A percentile compares a stretch with the other conserved stretches of the same genome.
These are phyloP conservation scores for Cardamine chenopodiifolia DNA, from an alignment of 345 rosid genomes.

Conservation along the genomic window DNA sequence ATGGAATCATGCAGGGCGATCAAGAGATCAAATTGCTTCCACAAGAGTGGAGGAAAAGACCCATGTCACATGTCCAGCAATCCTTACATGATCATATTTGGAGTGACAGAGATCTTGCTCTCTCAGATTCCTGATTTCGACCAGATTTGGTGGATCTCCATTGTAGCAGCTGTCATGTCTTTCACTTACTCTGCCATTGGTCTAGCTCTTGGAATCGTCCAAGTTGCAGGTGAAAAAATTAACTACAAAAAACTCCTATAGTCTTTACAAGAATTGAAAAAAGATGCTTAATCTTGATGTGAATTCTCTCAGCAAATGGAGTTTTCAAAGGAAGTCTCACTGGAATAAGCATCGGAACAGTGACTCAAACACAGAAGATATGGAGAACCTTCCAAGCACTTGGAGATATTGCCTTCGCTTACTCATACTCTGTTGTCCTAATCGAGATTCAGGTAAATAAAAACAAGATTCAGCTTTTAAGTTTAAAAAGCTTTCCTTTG, in stretches of 20 bases:
- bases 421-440: conserved; percentile 72
- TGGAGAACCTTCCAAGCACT: conserved; percentile 87
- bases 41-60: conserved; percentile 59
- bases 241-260: background rate
- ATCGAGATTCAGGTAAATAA: conserved; percentile 75
- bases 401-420: conserved; percentile 87
- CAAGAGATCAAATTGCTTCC: conserved; percentile 76
- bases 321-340: conserved; percentile 69
- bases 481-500: background rate
- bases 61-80: conserved; percentile 71
- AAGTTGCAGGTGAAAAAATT: conserved; percentile 54
- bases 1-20: conserved; percentile 62
- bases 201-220: conserved; percentile 74
- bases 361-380: conserved; percentile 68
- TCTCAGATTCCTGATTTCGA: conserved; percentile 87
- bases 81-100: conserved; percentile 78
- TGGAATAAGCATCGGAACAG: conserved; percentile 67
- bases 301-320: conserved; percentile 48
- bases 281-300: conserved; percentile 5
- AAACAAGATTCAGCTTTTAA: background rate
- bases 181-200: conserved; percentile 94
- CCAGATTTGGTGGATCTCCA: conserved; percentile 90
- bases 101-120: conserved; percentile 61
- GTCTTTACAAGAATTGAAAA: background rate
- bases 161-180: conserved; percentile 91